Evolutionary conservation across 768 basidiomycete species (phyloP), one percentile per base, ranked within the genome.

Genomic region (Austroboletus festivus): DNA sequence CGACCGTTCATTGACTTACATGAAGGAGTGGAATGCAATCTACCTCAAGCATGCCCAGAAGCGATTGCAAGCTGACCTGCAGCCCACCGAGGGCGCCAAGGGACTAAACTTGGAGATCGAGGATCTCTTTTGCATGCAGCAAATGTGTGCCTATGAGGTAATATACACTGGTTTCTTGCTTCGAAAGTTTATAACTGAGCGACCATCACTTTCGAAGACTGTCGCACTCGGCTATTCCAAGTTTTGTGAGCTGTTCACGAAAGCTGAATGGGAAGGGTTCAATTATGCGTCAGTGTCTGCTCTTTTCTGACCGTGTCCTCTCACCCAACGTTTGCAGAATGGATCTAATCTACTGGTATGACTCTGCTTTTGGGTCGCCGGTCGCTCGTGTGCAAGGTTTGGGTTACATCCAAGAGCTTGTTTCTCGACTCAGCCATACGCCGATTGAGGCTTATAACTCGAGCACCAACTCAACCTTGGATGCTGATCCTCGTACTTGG

Each of bases 261-360:
- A 86, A 58, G 83, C 89, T 37, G 93, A 96, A 67, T 97, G 93
- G 93, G 85, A 89, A 62, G 91, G 91, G 0, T 95, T 93, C 64
- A 79, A 89, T 63, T 95, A 96, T 52, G 76, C 86, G 81, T 89
- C 55, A 47, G 85, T 71, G 3, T 10, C 37, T 13, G 31, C 35
- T 13, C 19, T 23, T 38, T 21, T 5, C 20, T 28, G 21, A 15
- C 3, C 7, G 18, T 33, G 7, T 18, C 15, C 16, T 10, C 28
- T 56, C 13, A 19, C 28, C 13, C 21, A n/a, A 11, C 30, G 8
- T 15, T 13, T 48, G 23, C 16, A 65, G 64, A 4, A 21, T 61
- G 38, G 57, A 65, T 43, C 39, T 59, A 1, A 1, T 19, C 21
- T 58, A 51, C 46, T 72, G 67, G 68, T 91, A 91, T 54, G 77